phyloP scores from a whole-genome alignment of 306 rosid genomes.

The Leucaena leucocephala region DNA sequence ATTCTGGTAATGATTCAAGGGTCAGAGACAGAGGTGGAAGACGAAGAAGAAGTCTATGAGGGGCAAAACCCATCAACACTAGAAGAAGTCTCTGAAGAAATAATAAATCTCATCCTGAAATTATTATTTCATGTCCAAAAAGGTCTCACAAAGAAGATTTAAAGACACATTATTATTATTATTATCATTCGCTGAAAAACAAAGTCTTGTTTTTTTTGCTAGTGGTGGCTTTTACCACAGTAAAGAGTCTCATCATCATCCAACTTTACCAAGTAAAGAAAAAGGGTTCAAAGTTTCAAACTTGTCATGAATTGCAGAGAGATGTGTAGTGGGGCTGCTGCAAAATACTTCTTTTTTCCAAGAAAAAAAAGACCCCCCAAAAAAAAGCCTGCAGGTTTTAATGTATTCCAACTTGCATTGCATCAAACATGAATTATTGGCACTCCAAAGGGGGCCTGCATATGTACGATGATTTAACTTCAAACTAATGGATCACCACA shows the following conservation, averaged over 20 bases:
- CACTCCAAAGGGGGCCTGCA: constrained; percentile 29
- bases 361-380: no score
- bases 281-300: constrained; percentile 27
- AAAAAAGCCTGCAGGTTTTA: constrained; percentile 18
- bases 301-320: constrained; percentile 43
- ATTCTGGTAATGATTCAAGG: constrained; percentile 12
- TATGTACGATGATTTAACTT: constrained; percentile 34
- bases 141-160: constrained; percentile 29
- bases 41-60: constrained; percentile 11
- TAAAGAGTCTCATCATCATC: constrained; percentile 33
- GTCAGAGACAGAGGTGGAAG: constrained; percentile 7
- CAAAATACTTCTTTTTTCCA: background rate
- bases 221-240: constrained; percentile 39
- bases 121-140: constrained; percentile 30
- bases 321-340: constrained; percentile 29
- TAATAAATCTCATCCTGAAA: constrained; percentile 20
- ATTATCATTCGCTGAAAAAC: constrained; percentile 17
- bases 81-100: background rate
- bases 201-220: constrained; percentile 27
- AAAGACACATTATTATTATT: background rate
- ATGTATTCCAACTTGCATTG: constrained; percentile 42
- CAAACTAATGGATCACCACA: constrained; percentile 26
- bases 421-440: constrained; percentile 47
- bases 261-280: constrained; percentile 12
- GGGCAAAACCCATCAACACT: constrained; percentile 4